Base-by-base conservation (phyloP, 169 alveolate species). In the Plasmodium malariae region DNA sequence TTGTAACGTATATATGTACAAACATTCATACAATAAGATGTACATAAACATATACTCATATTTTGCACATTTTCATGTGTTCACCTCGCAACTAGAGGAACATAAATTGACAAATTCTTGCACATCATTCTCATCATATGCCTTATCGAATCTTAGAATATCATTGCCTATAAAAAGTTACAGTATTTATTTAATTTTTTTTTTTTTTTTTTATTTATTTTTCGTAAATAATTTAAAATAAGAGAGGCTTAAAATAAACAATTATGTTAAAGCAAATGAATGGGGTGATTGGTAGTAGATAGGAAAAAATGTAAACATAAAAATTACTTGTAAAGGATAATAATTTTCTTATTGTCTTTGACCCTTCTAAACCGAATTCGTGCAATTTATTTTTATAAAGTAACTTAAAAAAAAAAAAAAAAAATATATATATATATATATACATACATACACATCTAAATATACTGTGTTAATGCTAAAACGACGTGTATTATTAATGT, bases 81-180 rank as follows among this genome's bases (percentile, higher is more conserved):
- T 59, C 45, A 91, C 94, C 92, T 92, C 93, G 73, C 95, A 95
- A 2, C 94, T 91, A 21, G 97, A 94, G 17, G 93, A 67, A 74
- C 95, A 94, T 24, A 95, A 93, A 48, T 91, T 88, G 60, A 95
- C 96, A 70, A 95, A 94, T 40, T 93, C 98, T 21, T 91, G 93
- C 12, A 94, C 89, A 70, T 95, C 97, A 85, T 94, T 93, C 74
- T 94, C 94, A 88, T 95, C 97, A 63, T 93, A 95, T 30, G 98
- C 98, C 71, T 92, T 73, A 87, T 95, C 98, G 48, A 94, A 95
- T 40, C 96, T 91, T 28, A 93, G 94, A 40, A 94, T 93, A 55
- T 95, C 98, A 86, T 95, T 96, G 37, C 94, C 96, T 51, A 74
- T 73, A 78, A 30, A 36, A 51, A n/a, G n/a, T n/a, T n/a, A n/a